Conservation (phyloP, 441 rosid species). For the Aleurites moluccanus region DNA sequence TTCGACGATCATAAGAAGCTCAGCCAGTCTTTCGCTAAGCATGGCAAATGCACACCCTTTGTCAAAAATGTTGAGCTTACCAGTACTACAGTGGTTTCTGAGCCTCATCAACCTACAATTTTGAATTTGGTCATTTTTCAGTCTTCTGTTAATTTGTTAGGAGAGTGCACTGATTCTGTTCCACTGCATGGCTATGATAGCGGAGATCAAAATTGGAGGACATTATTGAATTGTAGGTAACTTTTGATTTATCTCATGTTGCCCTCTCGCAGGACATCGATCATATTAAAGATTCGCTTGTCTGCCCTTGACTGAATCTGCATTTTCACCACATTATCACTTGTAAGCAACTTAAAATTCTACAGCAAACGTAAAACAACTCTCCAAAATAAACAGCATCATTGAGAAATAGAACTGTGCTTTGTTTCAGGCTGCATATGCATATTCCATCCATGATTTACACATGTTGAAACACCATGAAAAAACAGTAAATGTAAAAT, state of each 20-base stretch:
- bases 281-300: slow-evolving; percentile 75
- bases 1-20: too few species aligned
- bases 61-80: background rate
- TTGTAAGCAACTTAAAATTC: background rate
- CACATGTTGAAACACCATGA: background rate
- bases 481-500: background rate
- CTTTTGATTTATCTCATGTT: slow-evolving; percentile 58
- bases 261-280: slow-evolving; percentile 84
- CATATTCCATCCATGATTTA: background rate
- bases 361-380: background rate
- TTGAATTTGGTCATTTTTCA: background rate
- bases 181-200: background rate
- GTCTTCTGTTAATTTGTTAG: background rate
- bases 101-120: background rate
- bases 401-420: too few species aligned
- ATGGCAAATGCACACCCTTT: too few species aligned
- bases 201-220: background rate
- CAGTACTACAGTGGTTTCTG: background rate
- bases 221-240: background rate
- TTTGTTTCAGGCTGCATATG: too few species aligned
- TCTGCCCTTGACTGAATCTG: slow-evolving; percentile 63
- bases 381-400: background rate
- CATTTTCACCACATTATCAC: slow-evolving; percentile 19
- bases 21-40: too few species aligned
- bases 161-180: background rate